Base-by-base conservation (phyloP, 2,329 filamentous ascomycete species). In the Sporothrix protearum region DNA sequence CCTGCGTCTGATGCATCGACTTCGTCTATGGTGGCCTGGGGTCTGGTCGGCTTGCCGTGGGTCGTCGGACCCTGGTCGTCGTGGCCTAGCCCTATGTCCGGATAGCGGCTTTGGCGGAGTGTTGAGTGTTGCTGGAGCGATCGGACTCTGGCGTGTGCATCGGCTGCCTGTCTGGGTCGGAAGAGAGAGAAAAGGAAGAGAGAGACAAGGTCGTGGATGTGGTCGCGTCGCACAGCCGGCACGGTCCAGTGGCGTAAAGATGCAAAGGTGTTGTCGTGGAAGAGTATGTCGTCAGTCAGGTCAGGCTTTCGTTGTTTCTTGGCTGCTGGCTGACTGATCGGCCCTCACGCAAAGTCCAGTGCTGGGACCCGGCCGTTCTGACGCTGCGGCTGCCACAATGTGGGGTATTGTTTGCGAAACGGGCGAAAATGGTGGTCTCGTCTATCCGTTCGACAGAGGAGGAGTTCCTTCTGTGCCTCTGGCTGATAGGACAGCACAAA, bases 391-490 rank as follows among this genome's bases (percentile, higher is more conserved):
- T 39, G 71, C 66, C 67, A 68, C 66, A 72, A 69, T 72, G 71
- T 72, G 71, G 71, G 71, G 71, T 72, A 71, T 67, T 67, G 64
- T 47, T 45, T 69, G 53, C 55, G 64, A 69, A 68, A 71, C 42
- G 64, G 45, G 28, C 28, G 28, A 33, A 63, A 22, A 30, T 19
- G 42, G n/a, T 25, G 28, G 30, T 68, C 39, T 66, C 22, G 39
- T 45, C 36, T n/a, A 22, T 42, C 39, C 22, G 39, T 14, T 30
- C n/a, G n/a, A n/a, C n/a, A n/a, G n/a, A n/a, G n/a, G n/a, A n/a
- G n/a, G n/a, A 8, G 33, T 36, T 8, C 33, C 8, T 36, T 36
- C 33, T 36, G 33, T 36, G 3, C 33, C 33, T 36, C 33, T 36
- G 33, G 45, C 19, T 49, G 33, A 36, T 36, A 36, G 33, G 33